Percentiles rank a stretch among this genome's conserved stretches.
These are phyloP conservation scores for Spencermartinsiella ligniputridi DNA, from an alignment of 1,139 yeast species.

Conservation along the genomic window DNA sequence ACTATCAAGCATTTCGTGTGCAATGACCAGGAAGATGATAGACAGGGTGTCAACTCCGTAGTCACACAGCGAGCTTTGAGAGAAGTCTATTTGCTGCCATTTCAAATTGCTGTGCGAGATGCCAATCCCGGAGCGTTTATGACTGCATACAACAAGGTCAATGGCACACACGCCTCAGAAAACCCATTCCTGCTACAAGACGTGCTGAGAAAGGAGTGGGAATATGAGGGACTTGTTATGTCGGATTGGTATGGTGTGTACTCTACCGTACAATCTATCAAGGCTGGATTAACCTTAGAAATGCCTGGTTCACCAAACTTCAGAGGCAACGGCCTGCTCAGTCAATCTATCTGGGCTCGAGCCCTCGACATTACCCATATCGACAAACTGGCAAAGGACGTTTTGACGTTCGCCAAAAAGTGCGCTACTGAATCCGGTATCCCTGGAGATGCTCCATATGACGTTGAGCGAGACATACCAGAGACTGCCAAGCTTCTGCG, in stretches of 20 bases:
- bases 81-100: slow-evolving; percentile 58
- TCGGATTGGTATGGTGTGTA: slow-evolving; percentile 65
- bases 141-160: slow-evolving; percentile 59
- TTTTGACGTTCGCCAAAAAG: slow-evolving; percentile 45
- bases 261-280: slow-evolving; percentile 43
- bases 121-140: slow-evolving; percentile 50
- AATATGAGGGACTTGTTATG: slow-evolving; percentile 53
- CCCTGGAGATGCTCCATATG: slow-evolving; percentile 40
- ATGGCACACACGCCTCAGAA: slow-evolving; percentile 54
- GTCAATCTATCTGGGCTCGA: slow-evolving; percentile 19
- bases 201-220: slow-evolving; percentile 52
- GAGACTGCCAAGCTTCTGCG: slow-evolving; percentile 45
- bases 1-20: slow-evolving; percentile 58
- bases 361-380: slow-evolving; percentile 23
- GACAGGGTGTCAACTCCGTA: slow-evolving; percentile 45
- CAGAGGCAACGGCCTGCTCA: slow-evolving; percentile 38
- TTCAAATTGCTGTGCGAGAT: slow-evolving; percentile 52
- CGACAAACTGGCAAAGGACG: slow-evolving; percentile 45
- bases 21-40: slow-evolving; percentile 56
- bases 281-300: slow-evolving; percentile 57
- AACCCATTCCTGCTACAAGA: slow-evolving; percentile 40
- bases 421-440: slow-evolving; percentile 41
- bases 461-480: slow-evolving; percentile 41
- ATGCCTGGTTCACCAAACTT: slow-evolving; percentile 59
- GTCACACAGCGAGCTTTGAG: slow-evolving; percentile 56